Evolutionary conservation across 805 yeast species (phyloP).

Genomic region (Wickerhamomyces strasburgensis): DNA sequence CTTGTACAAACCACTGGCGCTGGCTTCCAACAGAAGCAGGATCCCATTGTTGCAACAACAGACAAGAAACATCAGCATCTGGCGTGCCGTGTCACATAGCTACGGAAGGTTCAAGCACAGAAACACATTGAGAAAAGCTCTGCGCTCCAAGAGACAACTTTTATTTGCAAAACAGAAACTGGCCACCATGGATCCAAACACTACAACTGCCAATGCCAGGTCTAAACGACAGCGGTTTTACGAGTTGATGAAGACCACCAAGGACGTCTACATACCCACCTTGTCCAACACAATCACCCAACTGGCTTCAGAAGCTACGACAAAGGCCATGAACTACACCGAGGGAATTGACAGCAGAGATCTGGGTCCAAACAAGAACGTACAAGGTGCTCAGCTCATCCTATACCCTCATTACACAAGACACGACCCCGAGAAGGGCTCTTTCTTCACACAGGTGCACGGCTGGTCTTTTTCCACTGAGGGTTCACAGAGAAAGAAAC

Average conservation of each 20-base stretch:
- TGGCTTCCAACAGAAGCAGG: background rate
- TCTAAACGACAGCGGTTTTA: constrained; percentile 41
- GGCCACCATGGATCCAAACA: background rate
- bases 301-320: constrained; percentile 41
- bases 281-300: constrained; percentile 43
- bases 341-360: constrained; percentile 5
- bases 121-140: background rate
- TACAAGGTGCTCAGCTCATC: constrained; percentile 51
- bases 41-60: background rate
- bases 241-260: constrained; percentile 49
- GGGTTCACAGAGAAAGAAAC: constrained; percentile 61
- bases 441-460: constrained; percentile 55
- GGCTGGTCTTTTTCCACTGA: constrained; percentile 75
- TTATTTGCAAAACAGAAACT: background rate
- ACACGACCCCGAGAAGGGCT: constrained; percentile 24
- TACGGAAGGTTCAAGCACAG: background rate
- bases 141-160: background rate
- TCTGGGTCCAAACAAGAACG: constrained; percentile 27
- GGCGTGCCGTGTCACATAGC: background rate
- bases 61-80: constrained; percentile 1
- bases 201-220: background rate
- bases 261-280: constrained; percentile 53
- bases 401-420: constrained; percentile 56
- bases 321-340: constrained; percentile 18
- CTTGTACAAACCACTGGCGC: background rate